A percentile compares a stretch with the other conserved stretches of the same genome.
phyloP scores from a whole-genome alignment of 345 rosid genomes.

The Odontarrhena argentea region DNA sequence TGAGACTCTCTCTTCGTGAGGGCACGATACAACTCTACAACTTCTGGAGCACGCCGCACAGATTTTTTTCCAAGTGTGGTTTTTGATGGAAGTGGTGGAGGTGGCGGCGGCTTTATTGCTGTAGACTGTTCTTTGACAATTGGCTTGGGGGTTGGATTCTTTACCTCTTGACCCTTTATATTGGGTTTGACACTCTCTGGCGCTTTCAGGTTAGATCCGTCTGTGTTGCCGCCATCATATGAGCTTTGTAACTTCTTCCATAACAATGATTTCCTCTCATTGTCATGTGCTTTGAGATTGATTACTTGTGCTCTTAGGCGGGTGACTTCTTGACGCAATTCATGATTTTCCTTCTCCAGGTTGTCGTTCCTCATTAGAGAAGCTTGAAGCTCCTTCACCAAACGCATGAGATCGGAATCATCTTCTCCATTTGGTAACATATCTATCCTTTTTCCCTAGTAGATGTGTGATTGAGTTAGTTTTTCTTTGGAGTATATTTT shows the following conservation, averaged over 20 bases:
- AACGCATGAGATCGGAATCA: slow-evolving; percentile 53
- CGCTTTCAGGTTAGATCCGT: slow-evolving; percentile 49
- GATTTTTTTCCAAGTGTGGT: slow-evolving; percentile 51
- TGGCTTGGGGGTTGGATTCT: slow-evolving; percentile 48
- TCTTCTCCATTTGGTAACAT: slow-evolving; percentile 55
- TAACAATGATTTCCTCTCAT: slow-evolving; percentile 78
- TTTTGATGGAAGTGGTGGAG: slow-evolving; percentile 75
- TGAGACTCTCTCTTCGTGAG: slow-evolving; percentile 68
- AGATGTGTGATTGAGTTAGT: slow-evolving; percentile 19
- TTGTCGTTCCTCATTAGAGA: slow-evolving; percentile 52
- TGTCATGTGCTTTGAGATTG: slow-evolving; percentile 78
- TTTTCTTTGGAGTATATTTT: slow-evolving; percentile 11
- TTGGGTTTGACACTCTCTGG: slow-evolving; percentile 44
- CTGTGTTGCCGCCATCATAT: slow-evolving; percentile 44
- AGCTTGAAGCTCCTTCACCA: slow-evolving; percentile 71
- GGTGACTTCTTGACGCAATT: slow-evolving; percentile 63
- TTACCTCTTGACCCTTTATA: slow-evolving; percentile 42
- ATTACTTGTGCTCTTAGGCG: slow-evolving; percentile 70
- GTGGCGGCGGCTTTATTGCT: slow-evolving; percentile 56
- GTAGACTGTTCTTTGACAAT: slow-evolving; percentile 26
- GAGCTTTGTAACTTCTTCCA: slow-evolving; percentile 90
- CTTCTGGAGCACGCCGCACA: slow-evolving; percentile 79
- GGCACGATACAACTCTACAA: slow-evolving; percentile 78
- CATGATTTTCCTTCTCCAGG: slow-evolving; percentile 78
- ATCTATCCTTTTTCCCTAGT: slow-evolving; percentile 9